phyloP scores from a whole-genome alignment of 768 basidiomycete genomes.

The Leccinum incarnatum region DNA sequence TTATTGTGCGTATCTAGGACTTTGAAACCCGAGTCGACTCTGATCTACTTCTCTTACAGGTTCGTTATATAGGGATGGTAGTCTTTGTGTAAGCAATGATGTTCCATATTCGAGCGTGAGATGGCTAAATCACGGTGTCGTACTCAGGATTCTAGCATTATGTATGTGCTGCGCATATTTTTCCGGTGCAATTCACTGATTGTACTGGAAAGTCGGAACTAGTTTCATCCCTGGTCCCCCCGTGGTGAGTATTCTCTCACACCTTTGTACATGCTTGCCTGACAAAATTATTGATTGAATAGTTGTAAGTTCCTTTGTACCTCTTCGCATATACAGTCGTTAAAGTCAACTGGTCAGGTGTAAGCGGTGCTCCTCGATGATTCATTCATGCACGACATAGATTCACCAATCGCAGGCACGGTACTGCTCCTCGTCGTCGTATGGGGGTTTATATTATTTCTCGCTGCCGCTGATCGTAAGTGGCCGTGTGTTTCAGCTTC shows the following conservation, averaged over 20 bases:
- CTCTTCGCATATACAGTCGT: neutral
- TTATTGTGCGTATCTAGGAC: constrained; percentile 12
- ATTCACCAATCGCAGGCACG: constrained; percentile 8
- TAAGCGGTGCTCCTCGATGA: neutral
- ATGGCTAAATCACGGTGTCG: neutral
- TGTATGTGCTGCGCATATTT: constrained; percentile 2
- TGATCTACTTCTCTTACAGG: constrained; percentile 7
- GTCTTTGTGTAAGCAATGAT: constrained; percentile 10
- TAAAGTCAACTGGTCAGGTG: constrained; percentile 11
- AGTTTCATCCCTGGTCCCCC: constrained; percentile 19
- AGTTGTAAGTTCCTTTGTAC: constrained; percentile 13
- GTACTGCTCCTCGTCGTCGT: neutral
- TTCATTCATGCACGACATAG: neutral
- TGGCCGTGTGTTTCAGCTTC: neutral
- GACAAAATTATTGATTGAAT: neutral
- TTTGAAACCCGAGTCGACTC: neutral
- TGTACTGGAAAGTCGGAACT: constrained; percentile 9
- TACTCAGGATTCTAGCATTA: constrained; percentile 3
- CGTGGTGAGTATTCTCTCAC: constrained; percentile 1
- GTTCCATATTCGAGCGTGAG: neutral
- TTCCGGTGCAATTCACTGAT: neutral
- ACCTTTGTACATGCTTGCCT: neutral
- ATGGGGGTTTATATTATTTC: constrained; percentile 11
- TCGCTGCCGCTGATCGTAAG: constrained; percentile 20
- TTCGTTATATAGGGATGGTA: constrained; percentile 17